Conservation (phyloP, 1,139 yeast genomes). For the Tardiomyces blankii region DNA sequence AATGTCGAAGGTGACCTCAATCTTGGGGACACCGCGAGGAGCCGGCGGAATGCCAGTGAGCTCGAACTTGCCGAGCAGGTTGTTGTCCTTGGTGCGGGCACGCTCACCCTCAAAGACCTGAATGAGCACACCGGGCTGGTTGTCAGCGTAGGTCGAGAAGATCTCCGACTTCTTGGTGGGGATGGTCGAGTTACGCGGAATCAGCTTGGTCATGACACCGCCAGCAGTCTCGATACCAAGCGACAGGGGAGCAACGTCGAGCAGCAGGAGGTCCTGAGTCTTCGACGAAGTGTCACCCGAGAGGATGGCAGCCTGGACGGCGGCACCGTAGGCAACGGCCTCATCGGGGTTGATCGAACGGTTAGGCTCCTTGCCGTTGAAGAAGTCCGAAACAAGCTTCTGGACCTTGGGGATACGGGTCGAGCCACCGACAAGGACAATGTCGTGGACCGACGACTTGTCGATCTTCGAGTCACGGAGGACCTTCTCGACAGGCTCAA, state of each 20-base stretch:
- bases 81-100: constrained; percentile 87
- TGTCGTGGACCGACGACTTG: constrained; percentile 73
- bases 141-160: constrained; percentile 86
- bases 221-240: constrained; percentile 93
- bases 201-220: constrained; percentile 88
- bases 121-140: constrained; percentile 89
- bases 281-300: constrained; percentile 83
- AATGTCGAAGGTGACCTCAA: constrained; percentile 85
- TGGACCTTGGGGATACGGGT: constrained; percentile 93
- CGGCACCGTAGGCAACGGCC: constrained; percentile 99
- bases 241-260: constrained; percentile 84
- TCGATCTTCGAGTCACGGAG: constrained; percentile 71
- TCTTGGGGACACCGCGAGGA: constrained; percentile 94
- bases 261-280: constrained; percentile 74
- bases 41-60: constrained; percentile 91
- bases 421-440: constrained; percentile 86
- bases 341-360: constrained; percentile 88
- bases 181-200: constrained; percentile 84
- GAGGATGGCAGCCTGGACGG: constrained; percentile 98
- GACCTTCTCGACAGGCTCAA: constrained; percentile 80
- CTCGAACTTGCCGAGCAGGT: constrained; percentile 87
- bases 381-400: constrained; percentile 75
- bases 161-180: constrained; percentile 90
- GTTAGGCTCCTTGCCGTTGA: constrained; percentile 85
- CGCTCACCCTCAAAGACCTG: constrained; percentile 94